Percentiles rank a stretch among this genome's conserved stretches.
Conservation (phyloP, 148 eudicot species). For the Silene conica region DNA sequence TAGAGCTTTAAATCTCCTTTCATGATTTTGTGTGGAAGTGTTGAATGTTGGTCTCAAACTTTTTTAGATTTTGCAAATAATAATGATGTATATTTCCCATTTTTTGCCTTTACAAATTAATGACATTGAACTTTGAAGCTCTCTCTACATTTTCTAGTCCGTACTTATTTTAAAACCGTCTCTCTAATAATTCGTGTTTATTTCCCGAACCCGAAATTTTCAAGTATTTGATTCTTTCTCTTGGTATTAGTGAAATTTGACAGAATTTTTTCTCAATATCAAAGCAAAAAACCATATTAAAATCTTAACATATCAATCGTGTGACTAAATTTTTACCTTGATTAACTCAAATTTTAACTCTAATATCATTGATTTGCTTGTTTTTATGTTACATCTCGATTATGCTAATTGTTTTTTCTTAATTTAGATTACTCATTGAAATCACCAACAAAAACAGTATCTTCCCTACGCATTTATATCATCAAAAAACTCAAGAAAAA, state of each 20-base stretch:
- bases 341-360: constrained; percentile 19
- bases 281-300: constrained; percentile 9
- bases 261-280: constrained; percentile 1
- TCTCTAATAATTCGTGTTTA: neutral
- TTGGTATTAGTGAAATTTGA: constrained; percentile 5
- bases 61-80: neutral
- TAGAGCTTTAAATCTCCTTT: constrained; percentile 6
- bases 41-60: constrained; percentile 7
- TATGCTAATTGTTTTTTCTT: neutral
- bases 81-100: constrained; percentile 4
- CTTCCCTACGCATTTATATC: neutral
- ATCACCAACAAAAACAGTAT: neutral
- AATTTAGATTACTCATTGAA: constrained; percentile 12
- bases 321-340: constrained; percentile 15
- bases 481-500: neutral
- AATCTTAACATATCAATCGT: no score
- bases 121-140: constrained; percentile 14
- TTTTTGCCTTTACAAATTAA: neutral
- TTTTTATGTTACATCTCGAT: constrained; percentile 8
- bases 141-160: neutral
- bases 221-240: constrained; percentile 20
- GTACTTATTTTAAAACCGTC: neutral
- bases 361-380: constrained; percentile 16
- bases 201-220: neutral
- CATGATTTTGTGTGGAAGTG: constrained; percentile 11